These are phyloP conservation scores for Aureobasidium melanogenum DNA, from an alignment of 2,329 filamentous ascomycete species.

Conservation along the genomic window DNA sequence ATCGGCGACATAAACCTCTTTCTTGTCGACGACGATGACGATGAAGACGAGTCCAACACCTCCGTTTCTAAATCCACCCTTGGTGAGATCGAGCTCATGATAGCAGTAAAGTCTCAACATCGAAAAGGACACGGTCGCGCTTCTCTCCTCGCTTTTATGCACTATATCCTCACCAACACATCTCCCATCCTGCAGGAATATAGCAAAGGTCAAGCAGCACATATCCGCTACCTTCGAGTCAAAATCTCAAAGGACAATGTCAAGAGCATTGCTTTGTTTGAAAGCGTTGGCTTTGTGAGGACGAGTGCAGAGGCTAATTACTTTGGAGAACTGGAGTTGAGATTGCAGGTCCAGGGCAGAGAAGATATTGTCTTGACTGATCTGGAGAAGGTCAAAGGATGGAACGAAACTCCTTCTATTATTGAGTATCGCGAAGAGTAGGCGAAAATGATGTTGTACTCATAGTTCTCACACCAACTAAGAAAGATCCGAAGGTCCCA, in stretches of 20 bases:
- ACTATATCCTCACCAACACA: slow-evolving; percentile 54
- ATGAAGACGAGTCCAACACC: slow-evolving; percentile 29
- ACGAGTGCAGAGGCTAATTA: slow-evolving; percentile 47
- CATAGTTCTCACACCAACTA: not conserved
- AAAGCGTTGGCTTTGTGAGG: slow-evolving; percentile 49
- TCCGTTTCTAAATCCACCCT: slow-evolving; percentile 26
- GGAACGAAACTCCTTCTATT: not conserved
- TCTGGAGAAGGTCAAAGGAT: not conserved
- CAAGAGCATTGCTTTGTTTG: slow-evolving; percentile 52
- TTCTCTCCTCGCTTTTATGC: slow-evolving; percentile 58
- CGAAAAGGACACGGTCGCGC: slow-evolving; percentile 57
- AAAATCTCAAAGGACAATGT: slow-evolving; percentile 53
- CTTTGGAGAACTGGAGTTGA: slow-evolving; percentile 59
- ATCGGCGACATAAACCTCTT: slow-evolving; percentile 57
- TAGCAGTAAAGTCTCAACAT: slow-evolving; percentile 52
- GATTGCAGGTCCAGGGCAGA: slow-evolving; percentile 22
- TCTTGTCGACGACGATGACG: slow-evolving; percentile 49
- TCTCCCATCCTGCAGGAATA: slow-evolving; percentile 51
- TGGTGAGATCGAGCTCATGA: slow-evolving; percentile 83
- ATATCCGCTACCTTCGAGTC: slow-evolving; percentile 44
- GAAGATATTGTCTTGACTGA: not conserved
- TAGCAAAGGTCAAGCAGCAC: slow-evolving; percentile 6
- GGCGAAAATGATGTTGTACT: not conserved
- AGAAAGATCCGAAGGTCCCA: not conserved
- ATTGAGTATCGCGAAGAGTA: not conserved